Evolutionary conservation across 352 stramenopile species (phyloP).

Genomic region (Poterioochromonas sp.): DNA sequence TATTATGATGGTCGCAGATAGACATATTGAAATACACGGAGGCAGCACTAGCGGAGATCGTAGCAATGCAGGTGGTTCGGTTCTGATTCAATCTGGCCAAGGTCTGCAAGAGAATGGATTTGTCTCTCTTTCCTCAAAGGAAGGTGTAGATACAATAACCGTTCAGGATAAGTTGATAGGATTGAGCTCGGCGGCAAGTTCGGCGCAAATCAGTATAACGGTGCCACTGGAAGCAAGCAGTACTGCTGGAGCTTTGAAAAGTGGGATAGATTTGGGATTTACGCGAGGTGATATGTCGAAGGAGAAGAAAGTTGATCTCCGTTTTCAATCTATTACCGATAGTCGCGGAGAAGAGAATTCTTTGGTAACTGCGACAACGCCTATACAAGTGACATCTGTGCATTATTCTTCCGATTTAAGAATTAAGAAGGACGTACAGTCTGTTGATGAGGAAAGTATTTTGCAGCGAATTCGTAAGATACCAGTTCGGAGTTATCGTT

Average conservation of each 20-base stretch:
- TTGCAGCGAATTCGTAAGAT: conserved; percentile 73
- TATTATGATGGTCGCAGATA: conserved; percentile 4
- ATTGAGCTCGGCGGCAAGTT: neutral
- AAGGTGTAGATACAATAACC: neutral
- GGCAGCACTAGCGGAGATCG: neutral
- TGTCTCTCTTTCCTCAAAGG: neutral
- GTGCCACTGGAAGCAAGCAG: neutral
- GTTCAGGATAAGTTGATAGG: neutral
- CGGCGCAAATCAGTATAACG: neutral
- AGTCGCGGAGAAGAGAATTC: neutral
- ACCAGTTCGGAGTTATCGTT: conserved; percentile 75
- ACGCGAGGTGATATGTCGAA: neutral
- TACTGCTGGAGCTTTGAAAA: neutral
- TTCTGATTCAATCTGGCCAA: neutral
- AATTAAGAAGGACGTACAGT: conserved; percentile 80
- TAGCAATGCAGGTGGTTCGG: neutral
- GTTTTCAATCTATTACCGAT: neutral
- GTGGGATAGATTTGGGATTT: conserved; percentile 1
- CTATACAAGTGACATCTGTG: conserved; percentile 72
- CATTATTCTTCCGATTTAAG: conserved; percentile 76
- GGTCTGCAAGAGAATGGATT: conserved; percentile 1
- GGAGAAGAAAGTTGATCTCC: conserved; percentile 1
- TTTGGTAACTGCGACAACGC: conserved; percentile 46
- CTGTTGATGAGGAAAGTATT: conserved; percentile 73
- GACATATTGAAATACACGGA: conserved; percentile 18